Evolutionary conservation across 306 rosid species (phyloP), one percentile per base, ranked within the genome.

Genomic region (Fragaria ananassa): DNA sequence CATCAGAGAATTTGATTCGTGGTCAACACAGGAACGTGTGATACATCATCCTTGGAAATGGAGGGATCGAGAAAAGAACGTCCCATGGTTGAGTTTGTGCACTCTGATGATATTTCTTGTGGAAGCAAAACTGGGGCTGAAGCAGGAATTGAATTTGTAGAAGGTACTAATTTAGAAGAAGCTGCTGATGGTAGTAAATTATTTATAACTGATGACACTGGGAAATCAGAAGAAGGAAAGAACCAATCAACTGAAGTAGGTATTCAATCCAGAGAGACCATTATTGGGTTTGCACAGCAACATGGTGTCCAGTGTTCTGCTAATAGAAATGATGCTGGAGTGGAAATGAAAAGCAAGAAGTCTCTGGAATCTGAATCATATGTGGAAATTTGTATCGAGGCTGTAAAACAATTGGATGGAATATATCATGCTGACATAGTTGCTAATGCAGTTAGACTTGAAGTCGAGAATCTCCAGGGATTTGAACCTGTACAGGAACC

Each of bases 1-100:
- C 31, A 53, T 50, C 37, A 41, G 45, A 67, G 39, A 68, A 69
- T 71, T 70, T 39, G 68, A 58, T 85, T 83, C 73, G 60, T 66
- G 46, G 53, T 14, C 72, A 78, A 80, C 84, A 71, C 67, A 70
- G 84, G 77, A 39, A 19, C 31, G 41, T 71, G 86, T 67, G 81
- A 85, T 80, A 69, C 71, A 61, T 83, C 71, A 37, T 27, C 86
- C 68, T 71, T 42, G 21, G 75, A 72, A 72, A 50, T 66, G 29
- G 85, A 82, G 65, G 81, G 78, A 70, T 37, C 77, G 2, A 64
- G 57, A 68, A 64, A 79, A 65, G 81, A 62, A 58, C 75, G 73
- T 60, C 13, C 50, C 70, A 37, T 78, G 54, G 72, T 35, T 7
- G 78, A 79, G 76, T 85, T 81, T 57, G 70, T 31, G 21, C 86